Evolutionary conservation across 1,284 basidiomycete genomes (phyloP).

Genomic region (Schizophyllum commune): DNA sequence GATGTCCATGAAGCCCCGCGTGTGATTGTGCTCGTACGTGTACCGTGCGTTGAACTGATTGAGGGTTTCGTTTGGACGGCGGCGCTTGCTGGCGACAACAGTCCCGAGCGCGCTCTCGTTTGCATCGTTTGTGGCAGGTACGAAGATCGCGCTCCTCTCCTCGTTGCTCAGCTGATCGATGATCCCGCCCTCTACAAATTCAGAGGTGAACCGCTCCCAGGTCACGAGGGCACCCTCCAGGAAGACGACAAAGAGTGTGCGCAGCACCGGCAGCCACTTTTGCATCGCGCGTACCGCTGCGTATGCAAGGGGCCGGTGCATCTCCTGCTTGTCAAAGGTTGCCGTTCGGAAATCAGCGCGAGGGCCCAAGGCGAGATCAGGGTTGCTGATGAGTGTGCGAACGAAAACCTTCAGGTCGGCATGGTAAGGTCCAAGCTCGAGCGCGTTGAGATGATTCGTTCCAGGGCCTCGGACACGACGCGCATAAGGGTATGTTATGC

Average conservation of each 20-base stretch:
- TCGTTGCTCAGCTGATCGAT: slow-evolving; percentile 9
- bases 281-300: too few relatives aligned
- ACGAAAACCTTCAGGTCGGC: too few relatives aligned
- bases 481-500: too few relatives aligned
- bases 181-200: slow-evolving; percentile 20
- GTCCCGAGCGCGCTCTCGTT: slow-evolving; percentile 25
- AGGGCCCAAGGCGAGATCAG: too few relatives aligned
- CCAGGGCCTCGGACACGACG: too few relatives aligned
- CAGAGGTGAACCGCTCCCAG: slow-evolving; percentile 20
- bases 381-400: too few relatives aligned
- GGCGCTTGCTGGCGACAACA: slow-evolving; percentile 10
- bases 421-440: too few relatives aligned
- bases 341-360: too few relatives aligned
- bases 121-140: slow-evolving; percentile 24
- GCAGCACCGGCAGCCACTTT: not conserved
- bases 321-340: too few relatives aligned
- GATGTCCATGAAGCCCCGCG: slow-evolving; percentile 15
- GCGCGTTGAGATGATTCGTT: too few relatives aligned
- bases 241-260: slow-evolving; percentile 10
- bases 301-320: too few relatives aligned
- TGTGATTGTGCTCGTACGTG: slow-evolving; percentile 17
- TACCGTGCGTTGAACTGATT: slow-evolving; percentile 14
- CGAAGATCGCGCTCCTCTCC: slow-evolving; percentile 12
- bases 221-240: slow-evolving; percentile 17
- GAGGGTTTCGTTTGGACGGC: slow-evolving; percentile 12